phyloP scores from a whole-genome alignment of 83 land plant genomes.

The Diphasiastrum complanatum region DNA sequence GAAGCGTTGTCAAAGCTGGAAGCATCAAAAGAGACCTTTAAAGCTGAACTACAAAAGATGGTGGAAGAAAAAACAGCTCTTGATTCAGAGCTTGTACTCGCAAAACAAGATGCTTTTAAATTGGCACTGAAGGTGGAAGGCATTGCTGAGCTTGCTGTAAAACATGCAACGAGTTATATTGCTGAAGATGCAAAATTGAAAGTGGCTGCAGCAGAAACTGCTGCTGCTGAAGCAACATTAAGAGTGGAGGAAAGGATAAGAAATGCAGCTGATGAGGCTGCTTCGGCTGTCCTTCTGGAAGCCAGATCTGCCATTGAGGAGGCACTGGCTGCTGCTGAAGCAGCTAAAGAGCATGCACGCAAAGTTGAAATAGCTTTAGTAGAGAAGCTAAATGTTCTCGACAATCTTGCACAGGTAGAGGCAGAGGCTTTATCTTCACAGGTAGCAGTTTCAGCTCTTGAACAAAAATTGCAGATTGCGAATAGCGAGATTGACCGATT shows the following conservation, averaged over 20 bases:
- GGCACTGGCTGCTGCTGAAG: slow-evolving; percentile 40
- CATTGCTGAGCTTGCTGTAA: slow-evolving; percentile 46
- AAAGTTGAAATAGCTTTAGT: slow-evolving; percentile 30
- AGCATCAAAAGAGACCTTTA: slow-evolving; percentile 33
- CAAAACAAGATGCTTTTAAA: slow-evolving; percentile 53
- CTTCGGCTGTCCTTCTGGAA: slow-evolving; percentile 33
- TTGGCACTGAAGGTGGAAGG: slow-evolving; percentile 60
- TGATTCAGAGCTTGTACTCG: slow-evolving; percentile 45
- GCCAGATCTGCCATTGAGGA: slow-evolving; percentile 41
- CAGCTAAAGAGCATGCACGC: slow-evolving; percentile 42
- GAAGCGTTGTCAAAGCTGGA: slow-evolving; percentile 39
- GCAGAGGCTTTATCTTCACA: slow-evolving; percentile 36
- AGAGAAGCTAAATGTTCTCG: slow-evolving; percentile 31
- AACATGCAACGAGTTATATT: slow-evolving; percentile 42
- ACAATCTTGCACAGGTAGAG: slow-evolving; percentile 38
- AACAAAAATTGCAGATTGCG: slow-evolving; percentile 30
- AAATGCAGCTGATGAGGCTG: slow-evolving; percentile 31
- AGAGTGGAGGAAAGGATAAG: slow-evolving; percentile 43
- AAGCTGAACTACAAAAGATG: slow-evolving; percentile 35
- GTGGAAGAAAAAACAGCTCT: slow-evolving; percentile 39
- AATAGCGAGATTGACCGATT: slow-evolving; percentile 35
- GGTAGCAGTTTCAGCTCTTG: slow-evolving; percentile 28
- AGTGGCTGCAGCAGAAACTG: slow-evolving; percentile 48
- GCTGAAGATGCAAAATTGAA: slow-evolving; percentile 44
- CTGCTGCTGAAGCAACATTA: slow-evolving; percentile 15